Evolutionary conservation across 2,329 filamentous ascomycete genomes (phyloP), one percentile per base, ranked within the genome.

Genomic region (Alternaria sp.): DNA sequence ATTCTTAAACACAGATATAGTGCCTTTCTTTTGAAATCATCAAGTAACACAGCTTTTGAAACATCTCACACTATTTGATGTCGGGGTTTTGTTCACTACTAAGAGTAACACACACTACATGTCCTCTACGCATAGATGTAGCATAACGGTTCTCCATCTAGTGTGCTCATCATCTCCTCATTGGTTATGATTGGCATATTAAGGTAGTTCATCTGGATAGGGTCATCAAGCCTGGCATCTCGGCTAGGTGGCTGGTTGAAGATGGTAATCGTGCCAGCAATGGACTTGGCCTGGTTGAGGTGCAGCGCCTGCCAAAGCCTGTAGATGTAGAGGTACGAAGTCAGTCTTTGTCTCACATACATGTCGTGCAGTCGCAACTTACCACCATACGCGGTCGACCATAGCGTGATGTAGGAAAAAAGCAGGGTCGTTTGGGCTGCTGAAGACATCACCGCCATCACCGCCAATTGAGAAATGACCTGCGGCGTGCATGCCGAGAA

Each of bases 401-500:
- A 80, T 79, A 6, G 76, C 76, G 59, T 85, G 83, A 61, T 84
- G 82, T 36, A 82, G 72, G 67, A 76, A 85, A 70, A 84, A 84
- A 20, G 73, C 62, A 4, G 81, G 81, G 38, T 85, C 82, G 8
- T 73, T 75, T 0, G 83, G 81, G 12, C 78, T 81, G 5, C 79
- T 77, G 64, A 79, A 83, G 14, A 81, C 65, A 68, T 84, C 82
- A 5, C 77, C 76, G 1, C 76, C 79, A 20, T 70, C 67, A 5
- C 63, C 63, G n/a, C 67, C 68, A 12, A 72, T 70, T 12, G 54
- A 45, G 46, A 59, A 71, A 36, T 71, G 82, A 3, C 81, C 81
- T 1, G 74, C 81, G 8, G 75, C 77, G 59, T 84, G 82, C 1
- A 82, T 75, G 8, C 79, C 79, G 10, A 60, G 68, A 66, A 63